phyloP scores from a whole-genome alignment of 768 basidiomycete genomes.

The Candolleomyces aberdarensis region DNA sequence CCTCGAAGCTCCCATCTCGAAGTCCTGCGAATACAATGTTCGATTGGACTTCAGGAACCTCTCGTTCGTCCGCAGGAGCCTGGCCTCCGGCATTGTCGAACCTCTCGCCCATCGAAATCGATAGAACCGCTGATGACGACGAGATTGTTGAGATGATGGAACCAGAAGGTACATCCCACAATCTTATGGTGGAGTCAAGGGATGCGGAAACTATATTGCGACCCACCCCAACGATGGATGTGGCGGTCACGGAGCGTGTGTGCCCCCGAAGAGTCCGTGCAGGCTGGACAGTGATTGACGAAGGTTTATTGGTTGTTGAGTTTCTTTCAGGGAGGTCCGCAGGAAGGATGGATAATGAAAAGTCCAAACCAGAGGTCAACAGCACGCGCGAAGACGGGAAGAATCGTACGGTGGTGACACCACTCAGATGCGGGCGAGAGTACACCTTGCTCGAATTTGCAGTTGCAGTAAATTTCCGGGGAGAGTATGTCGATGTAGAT shows the following conservation, averaged over 20 bases:
- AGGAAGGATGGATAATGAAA: constrained; percentile 62
- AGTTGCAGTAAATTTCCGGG: constrained; percentile 21
- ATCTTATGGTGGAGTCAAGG: constrained; percentile 63
- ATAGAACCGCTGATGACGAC: constrained; percentile 37
- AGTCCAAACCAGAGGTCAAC: constrained; percentile 67
- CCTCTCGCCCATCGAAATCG: constrained; percentile 42
- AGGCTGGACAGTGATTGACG: constrained; percentile 34
- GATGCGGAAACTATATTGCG: constrained; percentile 64
- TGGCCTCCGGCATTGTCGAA: constrained; percentile 24
- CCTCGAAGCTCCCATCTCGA: constrained; percentile 51
- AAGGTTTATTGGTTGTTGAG: constrained; percentile 9
- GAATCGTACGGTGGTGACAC: constrained; percentile 55
- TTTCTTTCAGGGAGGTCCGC: constrained; percentile 40
- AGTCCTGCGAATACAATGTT: constrained; percentile 55
- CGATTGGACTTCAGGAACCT: constrained; percentile 43
- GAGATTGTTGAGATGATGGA: constrained; percentile 44
- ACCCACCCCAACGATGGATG: constrained; percentile 62
- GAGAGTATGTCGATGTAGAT: constrained; percentile 13
- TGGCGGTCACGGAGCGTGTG: constrained; percentile 58
- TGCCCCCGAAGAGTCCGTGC: constrained; percentile 68
- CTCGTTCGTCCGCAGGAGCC: constrained; percentile 27
- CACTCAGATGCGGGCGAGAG: constrained; percentile 47
- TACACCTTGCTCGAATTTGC: constrained; percentile 22
- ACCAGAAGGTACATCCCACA: constrained; percentile 70
- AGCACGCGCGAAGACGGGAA: constrained; percentile 73